Evolutionary conservation across 805 yeast species (phyloP), one percentile per base, ranked within the genome.

Genomic region (Saccharomycopsis guyanensis): DNA sequence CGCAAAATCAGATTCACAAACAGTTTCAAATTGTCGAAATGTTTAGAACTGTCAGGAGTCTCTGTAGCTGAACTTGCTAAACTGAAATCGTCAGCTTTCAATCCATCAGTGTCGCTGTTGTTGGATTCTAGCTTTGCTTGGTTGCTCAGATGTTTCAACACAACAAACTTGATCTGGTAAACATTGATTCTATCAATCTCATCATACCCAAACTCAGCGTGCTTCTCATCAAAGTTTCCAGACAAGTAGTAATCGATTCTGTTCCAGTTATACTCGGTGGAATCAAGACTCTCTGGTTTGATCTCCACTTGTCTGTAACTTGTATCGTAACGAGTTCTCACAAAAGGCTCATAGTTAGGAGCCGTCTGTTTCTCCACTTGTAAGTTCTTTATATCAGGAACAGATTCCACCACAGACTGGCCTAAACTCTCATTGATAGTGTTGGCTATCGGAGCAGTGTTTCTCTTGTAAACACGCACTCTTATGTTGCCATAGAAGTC

Each of bases 241-340:
- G 97, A 95, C n/a, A 89, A 62, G 20, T 76, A 75, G 57, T 87
- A 96, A 65, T 93, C 99, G 54, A 89, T 71, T 52, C 80, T 83
- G 55, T 89, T 89, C 98, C 98, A 93, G 52, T 89, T 88, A 51
- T 78, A 75, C 12, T 69, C 66, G 38, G 73, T 63, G 2, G 82
- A 73, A 29, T 72, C 72, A 13, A 71, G 70, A 37, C 73, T 72
- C 16, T 75, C 64, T 2, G 80, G 76, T 49, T 77, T 78, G 4
- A 82, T 72, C 46, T 66, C 69, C 1, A 87, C 72, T 2, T 72
- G 67, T 20, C 76, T 66, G 57, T 82, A 89, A 12, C 68, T 71
- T 38, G 74, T 78, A 29, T 87, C 89, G 59, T 86, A 86, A 46
- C 93, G 68, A 0, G 97, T 86, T 59, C 89, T 75, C 6, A 91